phyloP scores from a whole-genome alignment of 306 rosid genomes.

The Trifolium pratense region DNA sequence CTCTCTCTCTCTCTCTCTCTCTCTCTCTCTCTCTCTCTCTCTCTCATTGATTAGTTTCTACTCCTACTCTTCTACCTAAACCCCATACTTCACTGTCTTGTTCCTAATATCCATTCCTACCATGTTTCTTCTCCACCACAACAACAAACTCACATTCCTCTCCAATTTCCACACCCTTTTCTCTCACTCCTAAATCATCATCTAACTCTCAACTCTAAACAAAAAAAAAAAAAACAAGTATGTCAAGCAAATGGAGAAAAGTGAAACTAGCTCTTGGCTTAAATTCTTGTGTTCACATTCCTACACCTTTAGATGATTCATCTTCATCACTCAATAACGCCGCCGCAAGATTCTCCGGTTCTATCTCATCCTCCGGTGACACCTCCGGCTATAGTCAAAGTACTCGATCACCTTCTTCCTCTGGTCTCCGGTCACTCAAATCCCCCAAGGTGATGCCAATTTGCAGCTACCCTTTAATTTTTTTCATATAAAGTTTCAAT shows the following conservation, averaged over 20 bases:
- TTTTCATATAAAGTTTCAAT: slow-evolving; percentile 11
- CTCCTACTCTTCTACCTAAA: not conserved
- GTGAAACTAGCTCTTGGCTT: slow-evolving; percentile 76
- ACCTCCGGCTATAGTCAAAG: slow-evolving; percentile 50
- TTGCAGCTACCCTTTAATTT: slow-evolving; percentile 13
- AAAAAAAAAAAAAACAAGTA: slow-evolving; percentile 33
- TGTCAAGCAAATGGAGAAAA: slow-evolving; percentile 92
- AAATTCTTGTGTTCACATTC: slow-evolving; percentile 70
- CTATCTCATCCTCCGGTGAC: slow-evolving; percentile 43
- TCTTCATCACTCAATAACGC: slow-evolving; percentile 46
- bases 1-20: not conserved
- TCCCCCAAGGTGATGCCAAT: slow-evolving; percentile 69
- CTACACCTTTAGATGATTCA: slow-evolving; percentile 59
- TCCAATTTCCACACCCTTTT: slow-evolving; percentile 19
- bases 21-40: not conserved
- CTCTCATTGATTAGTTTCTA: too few relatives aligned
- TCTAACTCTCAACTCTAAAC: slow-evolving; percentile 42
- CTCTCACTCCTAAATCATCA: slow-evolving; percentile 40
- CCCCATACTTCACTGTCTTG: slow-evolving; percentile 16
- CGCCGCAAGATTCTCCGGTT: slow-evolving; percentile 48
- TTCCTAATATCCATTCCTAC: slow-evolving; percentile 24
- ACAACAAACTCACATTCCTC: slow-evolving; percentile 26
- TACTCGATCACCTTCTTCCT: slow-evolving; percentile 68
- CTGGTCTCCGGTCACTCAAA: slow-evolving; percentile 66
- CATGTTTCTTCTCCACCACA: slow-evolving; percentile 16